Evolutionary conservation across 2,329 filamentous ascomycete genomes (phyloP).

Genomic region (Penicillium corylophilum): DNA sequence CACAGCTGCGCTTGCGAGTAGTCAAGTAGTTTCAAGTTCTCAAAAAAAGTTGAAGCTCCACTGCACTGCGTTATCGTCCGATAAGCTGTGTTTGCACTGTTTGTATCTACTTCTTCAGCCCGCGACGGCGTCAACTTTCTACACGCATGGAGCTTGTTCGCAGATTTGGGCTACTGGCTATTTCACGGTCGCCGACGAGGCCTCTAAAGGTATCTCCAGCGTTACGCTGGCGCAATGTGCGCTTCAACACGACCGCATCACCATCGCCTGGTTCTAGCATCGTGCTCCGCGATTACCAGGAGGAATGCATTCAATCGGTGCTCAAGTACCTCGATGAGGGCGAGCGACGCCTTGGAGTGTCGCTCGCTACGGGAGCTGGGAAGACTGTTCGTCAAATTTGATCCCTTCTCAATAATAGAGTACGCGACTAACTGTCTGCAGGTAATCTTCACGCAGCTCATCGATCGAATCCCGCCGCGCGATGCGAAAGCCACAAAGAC

Average conservation of each 20-base stretch:
- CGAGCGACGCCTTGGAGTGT: conserved; percentile 77
- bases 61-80: conserved; percentile 14
- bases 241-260: conserved; percentile 25
- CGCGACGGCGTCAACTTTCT: not conserved
- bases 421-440: conserved; percentile 33
- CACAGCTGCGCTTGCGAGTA: conserved; percentile 18
- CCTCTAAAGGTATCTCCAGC: conserved; percentile 9
- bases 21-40: not conserved
- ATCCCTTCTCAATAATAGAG: not conserved
- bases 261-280: conserved; percentile 40
- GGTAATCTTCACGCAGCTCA: conserved; percentile 96
- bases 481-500: conserved; percentile 67
- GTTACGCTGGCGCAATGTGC: conserved; percentile 26
- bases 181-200: conserved; percentile 17
- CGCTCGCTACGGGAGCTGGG: conserved; percentile 81
- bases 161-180: conserved; percentile 22
- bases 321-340: conserved; percentile 67
- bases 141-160: conserved; percentile 32
- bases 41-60: conserved; percentile 19
- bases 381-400: conserved; percentile 60
- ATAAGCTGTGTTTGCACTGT: conserved; percentile 40
- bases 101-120: conserved; percentile 22
- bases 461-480: conserved; percentile 67
- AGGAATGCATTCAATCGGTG: conserved; percentile 86
- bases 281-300: conserved; percentile 77